These are phyloP conservation scores for Ogataea allantospora DNA, from an alignment of 805 yeast species.

Conservation along the genomic window DNA sequence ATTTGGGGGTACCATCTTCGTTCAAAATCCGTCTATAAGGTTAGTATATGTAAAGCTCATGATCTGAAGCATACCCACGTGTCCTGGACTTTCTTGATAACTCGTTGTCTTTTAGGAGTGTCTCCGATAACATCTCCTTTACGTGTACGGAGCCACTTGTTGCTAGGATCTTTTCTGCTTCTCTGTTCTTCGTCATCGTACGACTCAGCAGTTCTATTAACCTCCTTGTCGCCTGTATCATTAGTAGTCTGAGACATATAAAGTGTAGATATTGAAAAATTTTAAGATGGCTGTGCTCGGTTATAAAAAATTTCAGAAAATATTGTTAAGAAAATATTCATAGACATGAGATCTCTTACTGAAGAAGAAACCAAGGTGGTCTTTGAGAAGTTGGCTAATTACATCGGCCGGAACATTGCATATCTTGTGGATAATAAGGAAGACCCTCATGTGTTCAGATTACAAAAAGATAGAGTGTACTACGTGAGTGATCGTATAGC, in stretches of 20 bases:
- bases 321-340: constrained; percentile 1
- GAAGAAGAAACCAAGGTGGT: constrained; percentile 96
- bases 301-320: constrained; percentile 9
- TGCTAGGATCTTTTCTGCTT: constrained; percentile 14
- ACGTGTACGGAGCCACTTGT: constrained; percentile 28
- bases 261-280: constrained; percentile 7
- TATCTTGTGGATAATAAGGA: constrained; percentile 79
- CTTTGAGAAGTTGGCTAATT: constrained; percentile 93
- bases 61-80: constrained; percentile 55
- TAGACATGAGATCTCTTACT: constrained; percentile 79
- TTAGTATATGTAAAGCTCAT: constrained; percentile 4
- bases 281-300: constrained; percentile 8
- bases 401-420: constrained; percentile 94
- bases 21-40: constrained; percentile 47
- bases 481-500: constrained; percentile 83
- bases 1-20: constrained; percentile 60
- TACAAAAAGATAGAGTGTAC: constrained; percentile 95
- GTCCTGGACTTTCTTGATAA: constrained; percentile 35
- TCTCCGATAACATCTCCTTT: constrained; percentile 28
- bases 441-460: constrained; percentile 90
- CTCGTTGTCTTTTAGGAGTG: constrained; percentile 31
- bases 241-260: constrained; percentile 6
- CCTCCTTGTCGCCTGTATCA: constrained; percentile 12
- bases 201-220: constrained; percentile 6
- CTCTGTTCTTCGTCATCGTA: constrained; percentile 14